Percentiles rank a stretch among this genome's conserved stretches.
phyloP scores from a whole-genome alignment of 768 basidiomycete genomes.

The Pleurotus eryngii region DNA sequence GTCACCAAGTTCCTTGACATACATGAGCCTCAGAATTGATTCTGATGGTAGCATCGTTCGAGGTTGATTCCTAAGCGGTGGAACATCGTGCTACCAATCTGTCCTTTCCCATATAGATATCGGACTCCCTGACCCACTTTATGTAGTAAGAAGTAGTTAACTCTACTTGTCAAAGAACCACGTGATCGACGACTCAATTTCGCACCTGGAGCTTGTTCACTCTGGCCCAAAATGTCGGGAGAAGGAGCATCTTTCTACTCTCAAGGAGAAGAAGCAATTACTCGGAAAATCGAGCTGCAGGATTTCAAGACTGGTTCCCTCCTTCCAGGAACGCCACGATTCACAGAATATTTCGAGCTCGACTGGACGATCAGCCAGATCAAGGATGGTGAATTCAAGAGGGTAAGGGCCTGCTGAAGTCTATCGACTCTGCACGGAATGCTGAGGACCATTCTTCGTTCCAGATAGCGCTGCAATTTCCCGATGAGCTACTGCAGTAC shows the following conservation, averaged over 20 bases:
- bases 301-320: conserved; percentile 32
- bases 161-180: too few species aligned
- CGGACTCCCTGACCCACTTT: too few species aligned
- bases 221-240: conserved; percentile 5
- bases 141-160: too few species aligned
- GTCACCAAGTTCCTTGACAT: too few species aligned
- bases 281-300: conserved; percentile 47
- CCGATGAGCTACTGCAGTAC: conserved; percentile 85
- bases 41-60: too few species aligned
- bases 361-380: conserved; percentile 62
- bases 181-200: too few species aligned
- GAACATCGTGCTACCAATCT: too few species aligned
- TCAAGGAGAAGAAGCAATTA: conserved; percentile 63
- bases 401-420: conserved; percentile 42
- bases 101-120: too few species aligned
- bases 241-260: conserved; percentile 44
- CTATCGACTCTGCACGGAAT: background rate
- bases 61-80: too few species aligned
- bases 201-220: too few species aligned
- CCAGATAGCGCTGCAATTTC: conserved; percentile 91
- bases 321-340: conserved; percentile 30
- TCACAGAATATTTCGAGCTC: conserved; percentile 76
- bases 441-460: background rate
- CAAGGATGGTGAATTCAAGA: conserved; percentile 57
- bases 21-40: too few species aligned